A percentile compares a stretch with the other conserved stretches of the same genome.
phyloP scores from a whole-genome alignment of 2,329 filamentous ascomycete species.

The Botrytis byssoidea region DNA sequence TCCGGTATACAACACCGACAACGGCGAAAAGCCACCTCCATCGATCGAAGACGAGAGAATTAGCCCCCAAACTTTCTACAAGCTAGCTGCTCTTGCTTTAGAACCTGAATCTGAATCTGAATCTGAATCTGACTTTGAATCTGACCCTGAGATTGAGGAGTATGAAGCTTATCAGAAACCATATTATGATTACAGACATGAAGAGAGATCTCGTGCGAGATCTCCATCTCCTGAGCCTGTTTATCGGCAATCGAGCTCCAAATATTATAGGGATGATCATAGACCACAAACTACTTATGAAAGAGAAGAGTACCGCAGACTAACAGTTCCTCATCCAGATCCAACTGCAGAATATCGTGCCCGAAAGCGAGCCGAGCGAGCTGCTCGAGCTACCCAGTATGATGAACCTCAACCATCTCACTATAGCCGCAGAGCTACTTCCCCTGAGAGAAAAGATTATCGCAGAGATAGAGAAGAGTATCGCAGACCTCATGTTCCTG shows the following conservation, averaged over 20 bases:
- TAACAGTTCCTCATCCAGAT: not conserved
- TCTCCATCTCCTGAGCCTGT: not conserved
- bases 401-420: not conserved
- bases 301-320: not conserved
- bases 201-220: not conserved
- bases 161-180: not conserved
- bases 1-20: not conserved
- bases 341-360: not conserved
- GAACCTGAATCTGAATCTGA: not conserved
- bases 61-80: not conserved
- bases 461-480: not conserved
- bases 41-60: not conserved
- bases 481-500: conserved; percentile 2
- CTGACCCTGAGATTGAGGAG: not conserved
- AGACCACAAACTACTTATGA: not conserved
- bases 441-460: not conserved
- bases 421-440: not conserved
- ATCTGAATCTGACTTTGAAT: not conserved
- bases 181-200: not conserved
- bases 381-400: not conserved
- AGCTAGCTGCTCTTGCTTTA: not conserved
- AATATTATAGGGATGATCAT: not conserved
- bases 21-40: not conserved
- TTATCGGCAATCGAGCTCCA: not conserved
- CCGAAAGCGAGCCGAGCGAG: not conserved